Evolutionary conservation across 2,329 filamentous ascomycete genomes (phyloP), one percentile per base, ranked within the genome.

Genomic region (Lecanicillium sp.): DNA sequence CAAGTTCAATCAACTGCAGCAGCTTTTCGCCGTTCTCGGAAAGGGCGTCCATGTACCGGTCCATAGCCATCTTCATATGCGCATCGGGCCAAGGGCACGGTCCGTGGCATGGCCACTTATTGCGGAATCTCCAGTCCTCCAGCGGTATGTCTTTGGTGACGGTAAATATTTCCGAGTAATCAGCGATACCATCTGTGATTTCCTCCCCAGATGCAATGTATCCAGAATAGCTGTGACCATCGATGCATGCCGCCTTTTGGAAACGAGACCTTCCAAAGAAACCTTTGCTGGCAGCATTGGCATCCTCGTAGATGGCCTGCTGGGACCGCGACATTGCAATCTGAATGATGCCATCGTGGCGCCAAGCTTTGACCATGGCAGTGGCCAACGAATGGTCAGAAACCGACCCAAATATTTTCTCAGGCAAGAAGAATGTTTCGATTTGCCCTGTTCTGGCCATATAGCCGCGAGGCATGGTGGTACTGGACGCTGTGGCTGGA

Each of bases 131-230:
- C 1, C 50, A 45, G 34, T 72, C 66, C 4, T 53, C 43, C 2
- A 51, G 43, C 4, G 51, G 48, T 6, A 72, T 51, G 35, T 72
- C 68, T 42, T 71, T 72, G 11, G 64, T 71, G 14, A 72, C 64
- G 2, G 69, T 73, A 43, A 71, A 72, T 22, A 72, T 70, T 49
- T 72, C 69, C 1, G 64, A 69, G 46, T 71, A 72, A 47, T 73
- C 69, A 13, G 66, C 66, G 18, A 72, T 59, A 27, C 67, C 67
- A 39, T 66, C 58, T 3, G 66, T 69, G 3, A 69, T 57, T 49
- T 69, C 66, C 45, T 72, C 68, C 0, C 68, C 68, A 0, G 64
- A 69, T 17, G 67, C 69, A 34, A 71, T 63, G 46, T 72, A 72
- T 3, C 69, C 69, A 1, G 66, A 50, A 34, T 68, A 72, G 44